Conservation (phyloP, 371 early-diverging fungal genomes). For the Actinomortierella ambigua region DNA sequence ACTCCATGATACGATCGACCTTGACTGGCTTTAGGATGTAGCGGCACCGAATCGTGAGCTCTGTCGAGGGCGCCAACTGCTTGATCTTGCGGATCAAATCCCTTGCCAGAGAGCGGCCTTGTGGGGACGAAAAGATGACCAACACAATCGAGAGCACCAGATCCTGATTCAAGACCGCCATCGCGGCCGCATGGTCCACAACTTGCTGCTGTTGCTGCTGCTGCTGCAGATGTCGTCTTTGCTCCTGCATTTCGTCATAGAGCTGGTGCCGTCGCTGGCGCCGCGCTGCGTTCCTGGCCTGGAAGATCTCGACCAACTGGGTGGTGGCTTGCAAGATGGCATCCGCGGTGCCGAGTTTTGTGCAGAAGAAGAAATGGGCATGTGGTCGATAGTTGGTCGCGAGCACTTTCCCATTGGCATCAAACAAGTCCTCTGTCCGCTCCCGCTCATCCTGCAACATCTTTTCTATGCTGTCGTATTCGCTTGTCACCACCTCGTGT, state of each 20-base stretch:
- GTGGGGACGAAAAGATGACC: constrained; percentile 31
- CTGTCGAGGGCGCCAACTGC: constrained; percentile 12
- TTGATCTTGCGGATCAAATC: constrained; percentile 30
- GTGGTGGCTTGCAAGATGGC: constrained; percentile 18
- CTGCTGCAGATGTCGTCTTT: background rate
- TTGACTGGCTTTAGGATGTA: constrained; percentile 38
- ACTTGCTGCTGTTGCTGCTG: too few species aligned
- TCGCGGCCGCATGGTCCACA: too few species aligned
- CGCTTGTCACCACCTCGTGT: constrained; percentile 17
- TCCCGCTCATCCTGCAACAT: constrained; percentile 28
- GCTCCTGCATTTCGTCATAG: constrained; percentile 5
- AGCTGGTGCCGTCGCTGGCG: too few species aligned
- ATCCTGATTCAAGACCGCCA: too few species aligned
- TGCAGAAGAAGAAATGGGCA: constrained; percentile 33
- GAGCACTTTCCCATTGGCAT: constrained; percentile 15
- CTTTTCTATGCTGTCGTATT: constrained; percentile 28
- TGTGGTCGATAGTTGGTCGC: constrained; percentile 26
- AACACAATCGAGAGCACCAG: constrained; percentile 21
- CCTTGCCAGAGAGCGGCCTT: constrained; percentile 22
- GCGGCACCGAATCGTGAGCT: constrained; percentile 28
- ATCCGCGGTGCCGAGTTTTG: constrained; percentile 16
- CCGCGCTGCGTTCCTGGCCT: constrained; percentile 8
- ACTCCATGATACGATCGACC: constrained; percentile 26
- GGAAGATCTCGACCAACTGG: constrained; percentile 20
- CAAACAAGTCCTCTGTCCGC: constrained; percentile 11